Base-by-base conservation (phyloP, 164 flowering plant genomes). In the Vitis amurensis region DNA sequence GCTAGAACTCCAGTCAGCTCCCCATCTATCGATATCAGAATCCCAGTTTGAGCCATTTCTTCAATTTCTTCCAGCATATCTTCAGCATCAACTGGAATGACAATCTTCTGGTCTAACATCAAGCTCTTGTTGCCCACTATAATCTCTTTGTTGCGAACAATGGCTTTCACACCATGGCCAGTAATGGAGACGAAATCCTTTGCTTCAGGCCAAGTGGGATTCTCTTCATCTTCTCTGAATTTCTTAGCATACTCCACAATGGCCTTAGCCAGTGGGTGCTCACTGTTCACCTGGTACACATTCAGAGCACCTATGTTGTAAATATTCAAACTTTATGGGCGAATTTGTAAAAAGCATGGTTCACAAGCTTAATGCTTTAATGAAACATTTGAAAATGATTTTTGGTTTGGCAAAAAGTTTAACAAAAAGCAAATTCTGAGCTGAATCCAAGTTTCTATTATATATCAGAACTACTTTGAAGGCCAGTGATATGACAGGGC, bases 201-300 rank as follows among this genome's bases (percentile, higher is more conserved):
- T 5, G 89, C 86, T 76, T 83, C 90, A 52, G 87, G 86, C 88
- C 84, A 84, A 23, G 70, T 58, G 23, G 58, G 77, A 49, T 63
- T 76, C 52, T 80, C 85, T 53, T 79, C 82, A 14, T 81, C 87
- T 57, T 73, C 87, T 68, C 76, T 74, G 63, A 87, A 81, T 55
- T 80, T 89, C 77, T 85, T 86, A 55, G 97, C 92, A 71, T 88
- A 84, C 76, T 90, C 97, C 8, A 92, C 88, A 57, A 89, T 80
- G 58, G 98, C 94, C 80, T 92, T 94, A 16, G 91, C 98, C 64
- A 94, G 73, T 13, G 97, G 97, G 72, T 94, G 97, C 74, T 92
- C 97, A 66, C 97, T 93, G 81, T 91, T 93, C 19, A 79, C 88
- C 96, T 92, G 71, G 47, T 49, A 53, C 48, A 59, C 29, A 47